Evolutionary conservation across 2,329 filamentous ascomycete species (phyloP).

Genomic region (Aspergillus fijiensis): DNA sequence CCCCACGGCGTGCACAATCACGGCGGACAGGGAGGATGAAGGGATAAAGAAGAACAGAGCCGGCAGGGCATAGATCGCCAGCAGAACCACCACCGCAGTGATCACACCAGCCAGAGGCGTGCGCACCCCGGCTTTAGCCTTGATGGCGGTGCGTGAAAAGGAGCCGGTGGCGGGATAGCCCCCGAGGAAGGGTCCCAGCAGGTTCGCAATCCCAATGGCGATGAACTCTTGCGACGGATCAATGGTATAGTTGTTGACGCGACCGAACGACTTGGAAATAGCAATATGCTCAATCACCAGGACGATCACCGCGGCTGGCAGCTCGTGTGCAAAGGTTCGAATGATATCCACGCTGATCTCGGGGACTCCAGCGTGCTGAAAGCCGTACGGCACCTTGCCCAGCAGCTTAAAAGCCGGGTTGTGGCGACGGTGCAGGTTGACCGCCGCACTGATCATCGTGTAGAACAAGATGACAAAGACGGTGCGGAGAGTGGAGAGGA

Average conservation of each 20-base stretch:
- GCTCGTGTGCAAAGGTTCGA: constrained; percentile 64
- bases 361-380: constrained; percentile 78
- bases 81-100: constrained; percentile 77
- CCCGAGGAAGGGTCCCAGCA: constrained; percentile 87
- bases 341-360: constrained; percentile 66
- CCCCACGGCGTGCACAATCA: constrained; percentile 94
- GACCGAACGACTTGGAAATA: constrained; percentile 93
- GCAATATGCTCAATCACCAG: constrained; percentile 95
- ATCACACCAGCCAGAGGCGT: constrained; percentile 89
- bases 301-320: constrained; percentile 86
- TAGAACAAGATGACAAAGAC: constrained; percentile 90
- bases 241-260: constrained; percentile 94
- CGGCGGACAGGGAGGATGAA: constrained; percentile 72
- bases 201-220: constrained; percentile 85
- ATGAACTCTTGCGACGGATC: constrained; percentile 95
- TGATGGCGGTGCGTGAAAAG: constrained; percentile 94
- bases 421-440: constrained; percentile 62
- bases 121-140: constrained; percentile 91
- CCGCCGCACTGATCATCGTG: constrained; percentile 83
- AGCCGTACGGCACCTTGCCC: constrained; percentile 51
- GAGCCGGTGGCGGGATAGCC: constrained; percentile 92
- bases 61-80: constrained; percentile 86
- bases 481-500: constrained; percentile 84
- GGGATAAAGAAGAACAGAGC: constrained; percentile 94
- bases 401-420: too few relatives aligned